Base-by-base conservation (phyloP, 2,329 filamentous ascomycete genomes). In the Macrophomina tecta region DNA sequence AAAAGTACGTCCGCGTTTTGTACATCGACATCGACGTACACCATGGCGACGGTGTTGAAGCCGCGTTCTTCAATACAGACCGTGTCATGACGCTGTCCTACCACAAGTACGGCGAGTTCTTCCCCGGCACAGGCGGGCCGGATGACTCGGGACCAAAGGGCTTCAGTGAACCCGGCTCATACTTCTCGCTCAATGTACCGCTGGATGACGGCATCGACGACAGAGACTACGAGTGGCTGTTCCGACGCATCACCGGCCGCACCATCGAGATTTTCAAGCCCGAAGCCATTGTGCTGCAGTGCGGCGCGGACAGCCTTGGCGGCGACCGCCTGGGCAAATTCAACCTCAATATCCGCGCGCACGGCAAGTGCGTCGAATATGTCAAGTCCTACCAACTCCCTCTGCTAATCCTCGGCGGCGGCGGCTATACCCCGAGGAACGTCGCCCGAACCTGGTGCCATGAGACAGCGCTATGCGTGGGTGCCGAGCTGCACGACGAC, bases 361-460 rank as follows among this genome's bases (percentile, higher is more conserved):
- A 99, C 80, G 94, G 93, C 64, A 90, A 90, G 70, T 99, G 95
- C 77, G 92, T 97, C 67, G 88, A 90, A 60, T 97, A 91, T 73
- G 93, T 94, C 79, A 98, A 98, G 79, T 87, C 84, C 55, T 88
- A 93, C 69, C 85, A 86, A 6, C 83, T 97, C 1, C 95, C 95
- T 2, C 85, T 98, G 69, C 89, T 99, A 60, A 87, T 99, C 65
- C 92, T 98, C 67, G 95, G 95, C 52, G 95, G 95, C 46, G 95
- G 95, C 66, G 95, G 95, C 34, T 99, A 99, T 80, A 99, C 95
- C 14, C 94, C 95, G 5, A 89, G 94, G 70, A 99, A 99, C 74
- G 95, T 99, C 6, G 95, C 95, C 49, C 91, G 95, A 64, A 93
- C 94, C 36, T 99, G 95, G 95, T 93, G 94, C 30, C 94, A 97